A percentile compares a stretch with the other conserved stretches of the same genome.
Conservation (phyloP, 768 basidiomycete genomes). For the Royoungia palumana region DNA sequence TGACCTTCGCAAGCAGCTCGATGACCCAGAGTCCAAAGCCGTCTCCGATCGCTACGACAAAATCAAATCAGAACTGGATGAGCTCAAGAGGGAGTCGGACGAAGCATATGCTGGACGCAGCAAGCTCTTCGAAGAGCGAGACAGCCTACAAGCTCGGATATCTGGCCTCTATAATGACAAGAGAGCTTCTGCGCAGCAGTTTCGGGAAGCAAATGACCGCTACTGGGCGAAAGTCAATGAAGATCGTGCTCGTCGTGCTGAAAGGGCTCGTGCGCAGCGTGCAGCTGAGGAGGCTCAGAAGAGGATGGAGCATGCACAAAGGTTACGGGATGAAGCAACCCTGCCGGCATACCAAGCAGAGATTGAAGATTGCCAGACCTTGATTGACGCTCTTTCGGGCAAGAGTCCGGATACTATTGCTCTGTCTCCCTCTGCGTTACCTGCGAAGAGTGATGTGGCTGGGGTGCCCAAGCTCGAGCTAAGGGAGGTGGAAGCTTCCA, state of each 20-base stretch:
- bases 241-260: conserved; percentile 81
- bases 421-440: conserved; percentile 40
- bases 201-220: conserved; percentile 79
- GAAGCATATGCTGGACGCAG: conserved; percentile 76
- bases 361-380: conserved; percentile 94
- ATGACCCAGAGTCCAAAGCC: conserved; percentile 87
- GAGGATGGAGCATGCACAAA: conserved; percentile 74
- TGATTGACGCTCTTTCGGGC: conserved; percentile 81
- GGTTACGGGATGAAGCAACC: conserved; percentile 86
- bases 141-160: conserved; percentile 62
- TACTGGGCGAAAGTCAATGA: conserved; percentile 85
- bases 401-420: conserved; percentile 48
- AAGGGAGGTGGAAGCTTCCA: conserved; percentile 71
- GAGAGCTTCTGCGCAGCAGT: conserved; percentile 65
- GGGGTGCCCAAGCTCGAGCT: conserved; percentile 81
- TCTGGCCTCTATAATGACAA: conserved; percentile 72
- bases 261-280: conserved; percentile 69
- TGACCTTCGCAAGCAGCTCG: conserved; percentile 75
- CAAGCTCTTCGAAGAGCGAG: conserved; percentile 87
- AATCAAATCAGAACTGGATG: conserved; percentile 82
- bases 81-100: conserved; percentile 81
- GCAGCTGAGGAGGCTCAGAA: conserved; percentile 75
- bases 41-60: conserved; percentile 75
- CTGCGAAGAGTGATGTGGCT: conserved; percentile 44
- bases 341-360: conserved; percentile 86